Base-by-base conservation (phyloP, 495 filamentous ascomycete species). In the Darksidea phi region DNA sequence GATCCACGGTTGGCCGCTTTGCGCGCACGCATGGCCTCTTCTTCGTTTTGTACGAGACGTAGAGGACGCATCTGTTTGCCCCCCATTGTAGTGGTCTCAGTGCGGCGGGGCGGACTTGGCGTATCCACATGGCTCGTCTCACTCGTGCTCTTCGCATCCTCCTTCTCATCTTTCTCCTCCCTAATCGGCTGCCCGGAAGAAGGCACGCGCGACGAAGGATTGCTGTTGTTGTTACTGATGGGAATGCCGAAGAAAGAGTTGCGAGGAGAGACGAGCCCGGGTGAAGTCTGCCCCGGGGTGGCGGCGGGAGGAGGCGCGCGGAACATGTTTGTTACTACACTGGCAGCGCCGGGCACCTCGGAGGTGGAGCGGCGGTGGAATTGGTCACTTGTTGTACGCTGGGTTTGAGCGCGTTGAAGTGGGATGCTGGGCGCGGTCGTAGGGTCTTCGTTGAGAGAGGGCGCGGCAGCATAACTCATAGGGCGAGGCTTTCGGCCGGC, bases 361-460 rank as follows among this genome's bases (percentile, higher is more conserved):
- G 89, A 94, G 71, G 78, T 80, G 17, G 79, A 81, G 73, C 79
- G 85, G 74, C 75, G 82, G 53, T 41, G 55, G 56, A 72, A 79
- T 69, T 63, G 48, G 11, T 48, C 80, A 38, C 82, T 84, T 12
- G 82, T 78, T 45, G 61, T 56, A 23, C 67, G 48, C 11, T 20
- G 12, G 60, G 85, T 87, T 60, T 82, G 75, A 8, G 85, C 81
- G 49, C 90, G 87, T 37, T 72, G 76, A 20, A 96, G 78, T 4
- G 90, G 91, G 61, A 95, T 89, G 66, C 86, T 88, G 21, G 90
- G 88, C 8, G 89, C 89, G n/a, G 88, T 95, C 1, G 87, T 79
- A 0, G 90, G 88, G 72, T 95, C 80, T 60, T 84, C 81, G 57
- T 77, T 82, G 21, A 62, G 61, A 42, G 58, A 41, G 43, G 15